Conservation (phyloP, 2,329 filamentous ascomycete species). For the Aspergillus nomiae region DNA sequence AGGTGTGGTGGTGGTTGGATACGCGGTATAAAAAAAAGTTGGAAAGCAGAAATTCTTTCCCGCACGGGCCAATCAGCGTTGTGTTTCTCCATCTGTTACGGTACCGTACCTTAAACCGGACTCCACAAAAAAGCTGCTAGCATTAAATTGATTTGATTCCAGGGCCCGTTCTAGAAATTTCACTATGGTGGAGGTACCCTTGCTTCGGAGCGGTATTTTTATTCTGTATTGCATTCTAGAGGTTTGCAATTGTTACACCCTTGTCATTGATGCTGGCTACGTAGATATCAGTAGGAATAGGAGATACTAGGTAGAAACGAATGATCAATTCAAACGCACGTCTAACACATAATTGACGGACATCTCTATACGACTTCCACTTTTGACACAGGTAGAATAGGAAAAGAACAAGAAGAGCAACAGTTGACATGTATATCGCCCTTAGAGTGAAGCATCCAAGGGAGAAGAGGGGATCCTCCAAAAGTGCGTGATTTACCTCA, state of each 20-base stretch:
- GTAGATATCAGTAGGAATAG: background rate
- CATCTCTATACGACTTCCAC: conserved; percentile 9
- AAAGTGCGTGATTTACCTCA: conserved; percentile 31
- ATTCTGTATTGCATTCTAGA: background rate
- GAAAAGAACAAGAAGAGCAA: background rate
- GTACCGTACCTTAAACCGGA: background rate
- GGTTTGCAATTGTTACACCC: background rate
- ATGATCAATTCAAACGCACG: background rate
- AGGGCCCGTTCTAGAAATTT: conserved; percentile 1
- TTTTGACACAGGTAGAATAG: conserved; percentile 2
- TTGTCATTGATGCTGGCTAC: background rate
- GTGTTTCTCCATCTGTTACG: conserved; percentile 3
- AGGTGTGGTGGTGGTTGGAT: conserved; percentile 15
- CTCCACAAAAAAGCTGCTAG: conserved; percentile 4
- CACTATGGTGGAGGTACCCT: background rate
- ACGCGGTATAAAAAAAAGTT: conserved; percentile 25
- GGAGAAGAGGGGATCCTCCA: conserved; percentile 18
- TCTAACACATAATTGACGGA: background rate
- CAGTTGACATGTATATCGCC: conserved; percentile 1
- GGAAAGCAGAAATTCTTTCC: conserved; percentile 24
- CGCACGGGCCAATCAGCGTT: conserved; percentile 38
- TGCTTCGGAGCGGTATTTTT: background rate
- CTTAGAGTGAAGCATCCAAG: background rate
- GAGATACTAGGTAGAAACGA: background rate
- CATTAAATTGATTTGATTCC: background rate